phyloP scores from a whole-genome alignment of 192 early-diverging fungal genomes.

The Radiomyces spectabilis region DNA sequence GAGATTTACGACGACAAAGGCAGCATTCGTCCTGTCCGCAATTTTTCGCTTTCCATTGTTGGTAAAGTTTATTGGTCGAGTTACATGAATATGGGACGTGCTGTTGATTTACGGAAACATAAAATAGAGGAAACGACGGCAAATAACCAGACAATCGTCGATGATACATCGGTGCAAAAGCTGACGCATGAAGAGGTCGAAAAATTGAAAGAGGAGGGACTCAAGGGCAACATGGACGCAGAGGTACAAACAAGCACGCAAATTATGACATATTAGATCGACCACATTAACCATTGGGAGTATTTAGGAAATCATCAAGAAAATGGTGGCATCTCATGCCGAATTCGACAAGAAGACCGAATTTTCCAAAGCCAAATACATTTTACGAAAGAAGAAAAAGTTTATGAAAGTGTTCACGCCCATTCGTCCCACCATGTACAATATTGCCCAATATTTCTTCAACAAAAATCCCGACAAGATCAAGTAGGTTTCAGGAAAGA shows the following conservation, averaged over 20 bases:
- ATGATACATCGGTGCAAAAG: constrained; percentile 67
- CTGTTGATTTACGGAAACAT: neutral
- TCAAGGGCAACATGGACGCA: constrained; percentile 58
- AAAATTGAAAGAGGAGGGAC: constrained; percentile 62
- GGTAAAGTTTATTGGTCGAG: no score
- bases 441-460: constrained; percentile 73
- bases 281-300: no score
- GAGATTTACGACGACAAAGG: constrained; percentile 68
- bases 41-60: constrained; percentile 24
- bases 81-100: neutral
- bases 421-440: constrained; percentile 66
- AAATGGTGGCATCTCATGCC: constrained; percentile 72
- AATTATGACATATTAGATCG: no score
- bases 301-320: constrained; percentile 75
- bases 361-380: constrained; percentile 93
- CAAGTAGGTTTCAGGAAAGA: no score
- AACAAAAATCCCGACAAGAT: constrained; percentile 75
- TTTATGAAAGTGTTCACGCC: constrained; percentile 80
- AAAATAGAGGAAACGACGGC: constrained; percentile 62
- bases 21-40: constrained; percentile 29
- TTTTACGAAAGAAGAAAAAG: constrained; percentile 80
- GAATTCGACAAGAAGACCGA: constrained; percentile 92
- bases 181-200: constrained; percentile 80
- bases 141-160: constrained; percentile 79
- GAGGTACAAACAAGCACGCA: no score